A percentile compares a stretch with the other conserved stretches of the same genome.
Evolutionary conservation across 2,329 filamentous ascomycete genomes (phyloP).

Genomic region (Ascochyta clinopodiicola): DNA sequence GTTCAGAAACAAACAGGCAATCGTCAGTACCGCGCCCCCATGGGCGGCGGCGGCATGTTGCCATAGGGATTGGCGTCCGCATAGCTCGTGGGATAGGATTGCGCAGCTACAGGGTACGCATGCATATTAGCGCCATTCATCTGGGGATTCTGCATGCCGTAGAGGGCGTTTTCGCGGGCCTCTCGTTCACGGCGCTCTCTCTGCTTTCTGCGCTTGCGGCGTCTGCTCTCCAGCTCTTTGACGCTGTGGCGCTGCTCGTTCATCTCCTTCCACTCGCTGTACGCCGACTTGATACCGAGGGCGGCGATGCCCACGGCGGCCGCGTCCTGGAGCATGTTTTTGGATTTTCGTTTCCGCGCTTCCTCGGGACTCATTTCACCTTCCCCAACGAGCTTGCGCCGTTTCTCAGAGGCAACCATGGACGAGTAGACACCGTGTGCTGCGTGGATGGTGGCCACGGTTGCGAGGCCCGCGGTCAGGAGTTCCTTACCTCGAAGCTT

Average conservation of each 20-base stretch:
- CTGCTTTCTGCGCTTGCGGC: constrained; percentile 54
- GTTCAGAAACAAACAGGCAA: background rate
- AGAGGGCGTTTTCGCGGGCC: constrained; percentile 51
- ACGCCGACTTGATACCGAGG: constrained; percentile 70
- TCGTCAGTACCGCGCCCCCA: constrained; percentile 44
- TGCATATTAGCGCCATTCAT: constrained; percentile 46
- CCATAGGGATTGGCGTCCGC: constrained; percentile 56
- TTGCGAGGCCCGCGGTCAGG: constrained; percentile 69
- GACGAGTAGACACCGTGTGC: constrained; percentile 69
- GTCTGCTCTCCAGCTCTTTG: constrained; percentile 61
- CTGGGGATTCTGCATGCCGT: constrained; percentile 40
- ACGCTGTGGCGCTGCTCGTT: constrained; percentile 65
- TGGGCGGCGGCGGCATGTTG: constrained; percentile 48
- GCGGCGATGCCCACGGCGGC: constrained; percentile 72
- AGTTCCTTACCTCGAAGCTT: constrained; percentile 72
- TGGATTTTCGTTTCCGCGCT: constrained; percentile 67
- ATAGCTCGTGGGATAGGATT: constrained; percentile 49
- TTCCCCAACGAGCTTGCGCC: constrained; percentile 65
- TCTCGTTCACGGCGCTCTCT: constrained; percentile 52
- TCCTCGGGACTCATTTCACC: constrained; percentile 69
- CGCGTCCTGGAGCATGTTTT: constrained; percentile 68
- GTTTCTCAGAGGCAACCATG: constrained; percentile 68
- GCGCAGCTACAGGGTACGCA: constrained; percentile 47
- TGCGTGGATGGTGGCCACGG: constrained; percentile 73
- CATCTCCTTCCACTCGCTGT: constrained; percentile 72